Evolutionary conservation across 768 basidiomycete genomes (phyloP), one percentile per base, ranked within the genome.

Genomic region (Leccinum pellstonianum): DNA sequence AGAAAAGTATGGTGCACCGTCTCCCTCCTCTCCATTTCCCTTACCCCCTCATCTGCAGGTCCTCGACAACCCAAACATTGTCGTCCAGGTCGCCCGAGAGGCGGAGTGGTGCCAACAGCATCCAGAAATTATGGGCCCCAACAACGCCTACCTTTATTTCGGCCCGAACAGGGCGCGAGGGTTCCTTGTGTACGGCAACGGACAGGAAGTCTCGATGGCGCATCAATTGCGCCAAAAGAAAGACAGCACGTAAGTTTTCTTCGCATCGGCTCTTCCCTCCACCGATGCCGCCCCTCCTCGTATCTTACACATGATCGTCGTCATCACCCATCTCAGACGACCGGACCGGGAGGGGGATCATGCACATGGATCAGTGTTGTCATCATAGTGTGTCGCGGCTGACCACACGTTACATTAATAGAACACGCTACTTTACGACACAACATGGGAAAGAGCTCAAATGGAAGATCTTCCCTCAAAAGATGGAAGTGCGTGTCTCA

Each of bases 91-190:
- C 56, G 79, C 80, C 43, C 83, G 90, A 17, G 87, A 91, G 66
- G 71, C 78, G 0, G 77, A 76, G 21, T 91, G 90, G 90, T 77
- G 83, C 23, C 80, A 84, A 65, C 85, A 84, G 57, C 85, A 90
- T 67, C 82, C 84, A 23, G 80, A 77, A 51, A 85, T 91, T 62
- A 86, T 90, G 85, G 90, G 90, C n/a, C 90, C 90, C n/a, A 83
- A 80, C 60, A 87, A 83, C 43, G 84, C 90, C 5, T 90, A 81
- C 69, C 82, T 91, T 61, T 91, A 90, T 67, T 84, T 92, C 59
- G 90, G 90, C 1, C 88, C 90, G 5, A 77, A 77, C 46, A 80
- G 77, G 56, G 65, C 78, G 3, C 80, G 83, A 4, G 90, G 90
- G 3, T 84, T 84, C 64, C 74, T 91, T 54, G 80, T 83, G 47